Conservation (phyloP, 2,329 filamentous ascomycete genomes). For the Sarocladium kiliense region DNA sequence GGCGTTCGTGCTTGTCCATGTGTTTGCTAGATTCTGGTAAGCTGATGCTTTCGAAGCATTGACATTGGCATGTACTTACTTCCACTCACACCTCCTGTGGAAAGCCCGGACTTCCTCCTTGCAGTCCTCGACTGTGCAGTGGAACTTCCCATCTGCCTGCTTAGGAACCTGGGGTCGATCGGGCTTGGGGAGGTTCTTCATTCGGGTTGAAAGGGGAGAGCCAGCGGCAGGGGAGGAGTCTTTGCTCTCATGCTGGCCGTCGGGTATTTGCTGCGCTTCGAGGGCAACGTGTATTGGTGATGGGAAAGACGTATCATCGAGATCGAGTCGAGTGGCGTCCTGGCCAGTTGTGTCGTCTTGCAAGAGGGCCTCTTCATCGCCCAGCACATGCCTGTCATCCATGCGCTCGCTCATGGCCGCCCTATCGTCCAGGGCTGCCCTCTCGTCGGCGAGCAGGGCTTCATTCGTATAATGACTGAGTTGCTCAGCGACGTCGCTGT, state of each 20-base stretch:
- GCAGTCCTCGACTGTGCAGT: constrained; percentile 69
- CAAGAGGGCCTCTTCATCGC: constrained; percentile 29
- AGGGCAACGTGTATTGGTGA: constrained; percentile 28
- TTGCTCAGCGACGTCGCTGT: constrained; percentile 37
- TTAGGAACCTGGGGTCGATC: constrained; percentile 47
- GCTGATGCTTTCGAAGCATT: neutral
- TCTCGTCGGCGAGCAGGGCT: constrained; percentile 25
- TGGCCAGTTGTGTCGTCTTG: constrained; percentile 33
- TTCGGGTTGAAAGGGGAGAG: constrained; percentile 32
- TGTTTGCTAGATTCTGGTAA: constrained; percentile 64
- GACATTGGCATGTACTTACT: constrained; percentile 52
- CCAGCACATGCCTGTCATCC: constrained; percentile 23
- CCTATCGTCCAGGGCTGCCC: constrained; percentile 23
- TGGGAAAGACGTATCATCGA: constrained; percentile 26
- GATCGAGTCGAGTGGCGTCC: constrained; percentile 33
- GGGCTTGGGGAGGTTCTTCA: constrained; percentile 54
- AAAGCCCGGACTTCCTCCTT: constrained; percentile 61
- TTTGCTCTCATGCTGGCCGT: constrained; percentile 27
- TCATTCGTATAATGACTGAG: constrained; percentile 39
- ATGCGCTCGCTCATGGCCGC: constrained; percentile 23
- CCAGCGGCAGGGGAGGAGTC: constrained; percentile 25
- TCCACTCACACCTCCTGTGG: constrained; percentile 86
- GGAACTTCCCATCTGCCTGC: constrained; percentile 69
- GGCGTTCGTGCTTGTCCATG: constrained; percentile 96
- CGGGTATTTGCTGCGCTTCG: constrained; percentile 25